A percentile compares a stretch with the other conserved stretches of the same genome.
Conservation (phyloP, 345 rosid genomes). For the Triadica sebifera region DNA sequence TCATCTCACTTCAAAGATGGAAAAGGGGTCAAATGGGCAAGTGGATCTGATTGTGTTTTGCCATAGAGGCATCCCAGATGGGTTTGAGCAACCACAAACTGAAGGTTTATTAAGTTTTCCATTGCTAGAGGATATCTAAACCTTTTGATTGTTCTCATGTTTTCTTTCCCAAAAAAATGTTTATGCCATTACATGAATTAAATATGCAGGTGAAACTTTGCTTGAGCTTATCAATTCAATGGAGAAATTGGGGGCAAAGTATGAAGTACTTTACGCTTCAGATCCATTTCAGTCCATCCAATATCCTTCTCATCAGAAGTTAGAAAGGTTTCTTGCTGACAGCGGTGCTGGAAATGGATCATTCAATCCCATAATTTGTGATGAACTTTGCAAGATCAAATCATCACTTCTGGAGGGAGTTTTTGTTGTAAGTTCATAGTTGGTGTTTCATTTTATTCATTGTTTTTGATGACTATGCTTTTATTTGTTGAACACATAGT, state of each 20-base stretch:
- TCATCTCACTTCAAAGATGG: constrained; percentile 59
- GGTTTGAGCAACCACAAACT: constrained; percentile 37
- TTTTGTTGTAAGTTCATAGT: constrained; percentile 61
- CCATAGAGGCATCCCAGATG: constrained; percentile 41
- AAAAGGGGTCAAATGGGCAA: constrained; percentile 54
- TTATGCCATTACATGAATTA: constrained; percentile 7
- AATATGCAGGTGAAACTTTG: constrained; percentile 58
- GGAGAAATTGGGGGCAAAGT: constrained; percentile 64
- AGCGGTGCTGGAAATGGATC: constrained; percentile 44
- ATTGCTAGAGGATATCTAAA: background rate
- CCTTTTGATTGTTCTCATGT: constrained; percentile 7
- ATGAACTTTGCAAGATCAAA: constrained; percentile 84
- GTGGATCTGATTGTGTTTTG: constrained; percentile 78
- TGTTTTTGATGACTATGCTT: background rate
- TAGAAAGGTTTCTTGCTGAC: constrained; percentile 88
- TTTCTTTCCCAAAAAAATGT: constrained; percentile 5
- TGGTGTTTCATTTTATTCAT: background rate
- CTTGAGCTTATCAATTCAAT: constrained; percentile 62
- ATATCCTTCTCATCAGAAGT: constrained; percentile 55
- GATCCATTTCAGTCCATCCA: constrained; percentile 53
- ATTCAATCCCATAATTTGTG: constrained; percentile 41
- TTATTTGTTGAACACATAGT: background rate
- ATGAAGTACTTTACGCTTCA: constrained; percentile 75
- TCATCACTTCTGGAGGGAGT: constrained; percentile 89
- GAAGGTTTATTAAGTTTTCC: constrained; percentile 53